phyloP scores from a whole-genome alignment of 2,329 filamentous ascomycete species.

The Cercospora canescens region DNA sequence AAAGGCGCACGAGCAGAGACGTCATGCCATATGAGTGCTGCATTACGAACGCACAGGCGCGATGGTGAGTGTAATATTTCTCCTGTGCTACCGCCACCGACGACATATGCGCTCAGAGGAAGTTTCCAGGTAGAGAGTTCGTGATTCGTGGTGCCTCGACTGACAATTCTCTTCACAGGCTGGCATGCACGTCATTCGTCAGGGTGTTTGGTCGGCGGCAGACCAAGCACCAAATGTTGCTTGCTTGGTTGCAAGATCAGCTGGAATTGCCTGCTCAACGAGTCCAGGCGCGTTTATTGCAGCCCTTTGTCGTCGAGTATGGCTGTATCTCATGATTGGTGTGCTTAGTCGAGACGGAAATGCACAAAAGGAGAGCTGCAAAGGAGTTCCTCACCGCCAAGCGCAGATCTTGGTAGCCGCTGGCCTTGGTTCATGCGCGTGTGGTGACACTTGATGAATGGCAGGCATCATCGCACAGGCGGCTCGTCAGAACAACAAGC shows the following conservation, averaged over 20 bases:
- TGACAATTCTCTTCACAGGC: conserved; percentile 44
- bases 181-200: conserved; percentile 70
- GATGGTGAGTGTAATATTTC: conserved; percentile 54
- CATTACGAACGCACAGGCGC: conserved; percentile 60
- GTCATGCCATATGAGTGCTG: conserved; percentile 55
- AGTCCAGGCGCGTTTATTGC: conserved; percentile 15
- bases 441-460: background rate
- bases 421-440: background rate
- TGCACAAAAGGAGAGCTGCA: background rate
- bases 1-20: conserved; percentile 40
- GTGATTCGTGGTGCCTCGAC: background rate
- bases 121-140: background rate
- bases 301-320: conserved; percentile 7
- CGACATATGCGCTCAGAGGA: background rate
- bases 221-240: conserved; percentile 62
- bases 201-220: conserved; percentile 70
- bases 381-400: background rate
- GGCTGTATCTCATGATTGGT: background rate
- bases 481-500: background rate
- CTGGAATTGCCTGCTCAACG: conserved; percentile 24
- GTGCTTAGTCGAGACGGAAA: no score
- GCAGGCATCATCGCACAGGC: conserved; percentile 1
- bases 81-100: background rate
- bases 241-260: conserved; percentile 64
- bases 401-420: background rate